Evolutionary conservation across 305 asterid genomes (phyloP), one percentile per base, ranked within the genome.

Genomic region (Fraxinus nigra): DNA sequence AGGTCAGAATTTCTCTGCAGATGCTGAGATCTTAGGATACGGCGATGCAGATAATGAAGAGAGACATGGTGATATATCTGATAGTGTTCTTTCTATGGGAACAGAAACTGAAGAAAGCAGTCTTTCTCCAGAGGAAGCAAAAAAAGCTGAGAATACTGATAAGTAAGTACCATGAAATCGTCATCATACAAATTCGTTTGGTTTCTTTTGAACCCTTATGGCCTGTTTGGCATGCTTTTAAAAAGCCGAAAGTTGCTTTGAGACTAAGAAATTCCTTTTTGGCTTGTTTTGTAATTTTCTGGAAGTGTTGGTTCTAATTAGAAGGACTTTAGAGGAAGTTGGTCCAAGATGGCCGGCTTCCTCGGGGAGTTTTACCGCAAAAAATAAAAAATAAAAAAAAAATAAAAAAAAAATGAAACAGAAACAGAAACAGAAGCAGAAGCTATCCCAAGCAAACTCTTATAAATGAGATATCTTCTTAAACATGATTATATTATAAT

Each of bases 221-320:
- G 80, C 67, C 78, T 78, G 78, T 54, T 80, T 32, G 30, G 56
- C 67, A 84, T 72, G 85, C 80, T 78, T 76, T 84, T 77, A 54
- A 80, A 48, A 82, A 87, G 67, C 9, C 9, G 81, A 80, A 82
- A 37, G 37, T 33, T 34, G 34, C 61, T 48, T 83, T 37, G 63
- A 83, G 69, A 84, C 84, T 87, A 83, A 84, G 81, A 65, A 37
- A 79, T 48, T 77, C 83, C 80, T 87, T 70, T 89, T 14, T 48
- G 61, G 61, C 61, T 48, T 16, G 61, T 48, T 48, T 48, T 4
- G 7, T 48, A 48, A 48, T 48, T 48, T 48, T 48, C 84, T 88
- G 54, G 84, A 88, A 85, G 80, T 80, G 83, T 91, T 88, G 93
- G 86, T 82, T 56, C 89, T 90, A 88, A 90, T 70, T 59, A 59